phyloP scores from a whole-genome alignment of 2,329 filamentous ascomycete species.

The Pleomassaria siparia region DNA sequence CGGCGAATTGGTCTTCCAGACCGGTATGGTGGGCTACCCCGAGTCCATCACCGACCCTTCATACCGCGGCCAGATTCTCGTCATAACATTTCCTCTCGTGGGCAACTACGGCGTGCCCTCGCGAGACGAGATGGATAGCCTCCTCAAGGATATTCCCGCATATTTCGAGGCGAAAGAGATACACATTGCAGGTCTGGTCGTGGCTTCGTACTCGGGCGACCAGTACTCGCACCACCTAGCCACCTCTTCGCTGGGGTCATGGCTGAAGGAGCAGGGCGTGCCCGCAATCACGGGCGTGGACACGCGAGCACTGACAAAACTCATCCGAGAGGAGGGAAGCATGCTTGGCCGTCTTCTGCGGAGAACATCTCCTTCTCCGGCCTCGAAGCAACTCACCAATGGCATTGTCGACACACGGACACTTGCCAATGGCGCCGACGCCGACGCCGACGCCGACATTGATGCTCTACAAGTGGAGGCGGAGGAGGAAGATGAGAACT shows the following conservation, averaged over 20 bases:
- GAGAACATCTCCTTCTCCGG: conserved; percentile 55
- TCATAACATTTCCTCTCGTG: conserved; percentile 92
- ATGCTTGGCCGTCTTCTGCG: conserved; percentile 91
- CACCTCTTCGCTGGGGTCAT: conserved; percentile 83
- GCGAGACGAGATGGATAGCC: conserved; percentile 77
- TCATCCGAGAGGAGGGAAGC: conserved; percentile 89
- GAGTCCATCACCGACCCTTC: conserved; percentile 89
- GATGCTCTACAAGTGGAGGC: too few species aligned
- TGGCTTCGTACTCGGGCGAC: conserved; percentile 89
- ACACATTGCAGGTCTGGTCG: conserved; percentile 88
- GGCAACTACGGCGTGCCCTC: conserved; percentile 98
- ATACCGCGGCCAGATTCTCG: conserved; percentile 89
- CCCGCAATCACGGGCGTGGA: conserved; percentile 95
- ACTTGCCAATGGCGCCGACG: conserved; percentile 31
- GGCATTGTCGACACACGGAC: conserved; percentile 36
- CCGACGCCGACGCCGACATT: too few species aligned
- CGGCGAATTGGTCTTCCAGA: conserved; percentile 98
- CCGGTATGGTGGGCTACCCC: conserved; percentile 98
- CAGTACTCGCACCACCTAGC: conserved; percentile 95
- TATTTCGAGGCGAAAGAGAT: conserved; percentile 93
- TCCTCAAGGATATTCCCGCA: conserved; percentile 82
- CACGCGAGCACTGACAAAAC: conserved; percentile 90
- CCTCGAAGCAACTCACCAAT: conserved; percentile 40
- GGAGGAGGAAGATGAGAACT: conserved; percentile 40
- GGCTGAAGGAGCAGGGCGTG: conserved; percentile 94